Conservation (phyloP, 2,329 filamentous ascomycete genomes). For the Aspergillus sp. region DNA sequence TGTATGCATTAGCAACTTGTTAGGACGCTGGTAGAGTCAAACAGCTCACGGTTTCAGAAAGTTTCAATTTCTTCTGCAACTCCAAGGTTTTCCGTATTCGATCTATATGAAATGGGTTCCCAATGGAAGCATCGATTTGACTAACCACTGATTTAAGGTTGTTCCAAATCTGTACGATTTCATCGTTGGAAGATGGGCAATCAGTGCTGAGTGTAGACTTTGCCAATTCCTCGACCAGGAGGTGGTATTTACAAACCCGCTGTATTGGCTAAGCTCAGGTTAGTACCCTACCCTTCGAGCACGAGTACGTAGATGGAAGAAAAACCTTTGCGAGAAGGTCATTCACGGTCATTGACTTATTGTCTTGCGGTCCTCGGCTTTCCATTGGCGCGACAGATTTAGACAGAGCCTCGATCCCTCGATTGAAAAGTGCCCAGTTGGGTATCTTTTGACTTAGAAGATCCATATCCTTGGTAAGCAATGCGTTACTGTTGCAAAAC, state of each 20-base stretch:
- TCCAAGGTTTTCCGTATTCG: constrained; percentile 75
- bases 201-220: constrained; percentile 77
- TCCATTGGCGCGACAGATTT: constrained; percentile 65
- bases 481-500: constrained; percentile 81
- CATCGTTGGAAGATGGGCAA: constrained; percentile 72
- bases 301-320: neutral
- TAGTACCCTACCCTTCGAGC: constrained; percentile 4
- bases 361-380: constrained; percentile 52
- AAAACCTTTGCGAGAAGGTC: constrained; percentile 83
- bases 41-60: constrained; percentile 58
- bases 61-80: constrained; percentile 71
- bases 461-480: constrained; percentile 70
- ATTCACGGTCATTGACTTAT: constrained; percentile 70
- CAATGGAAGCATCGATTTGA: constrained; percentile 76
- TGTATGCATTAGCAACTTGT: constrained; percentile 5
- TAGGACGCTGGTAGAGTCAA: neutral
- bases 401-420: constrained; percentile 74
- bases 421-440: constrained; percentile 72
- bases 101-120: constrained; percentile 61
- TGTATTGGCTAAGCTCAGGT: constrained; percentile 66
- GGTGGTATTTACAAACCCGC: constrained; percentile 79
- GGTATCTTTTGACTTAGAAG: constrained; percentile 59
- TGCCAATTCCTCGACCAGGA: constrained; percentile 75
- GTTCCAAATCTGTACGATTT: constrained; percentile 65
- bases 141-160: constrained; percentile 65